A percentile compares a stretch with the other conserved stretches of the same genome.
Evolutionary conservation across 345 rosid genomes (phyloP).

Genomic region (Brassica carinata): DNA sequence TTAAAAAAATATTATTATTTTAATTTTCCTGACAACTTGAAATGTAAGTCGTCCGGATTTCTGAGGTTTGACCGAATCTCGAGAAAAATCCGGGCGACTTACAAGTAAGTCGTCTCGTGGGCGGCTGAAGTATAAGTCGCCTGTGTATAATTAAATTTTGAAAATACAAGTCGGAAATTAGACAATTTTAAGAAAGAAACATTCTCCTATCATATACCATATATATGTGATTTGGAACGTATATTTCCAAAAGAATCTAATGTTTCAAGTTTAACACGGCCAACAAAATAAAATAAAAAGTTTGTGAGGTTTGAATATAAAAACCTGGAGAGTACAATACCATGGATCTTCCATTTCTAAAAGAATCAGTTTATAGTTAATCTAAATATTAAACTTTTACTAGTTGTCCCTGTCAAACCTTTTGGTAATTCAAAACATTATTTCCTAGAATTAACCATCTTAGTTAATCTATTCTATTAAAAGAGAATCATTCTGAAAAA

Average conservation of each 20-base stretch:
- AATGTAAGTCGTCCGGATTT: too few species aligned
- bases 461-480: too few species aligned
- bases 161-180: background rate
- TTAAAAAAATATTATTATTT: too few species aligned
- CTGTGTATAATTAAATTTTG: background rate
- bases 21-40: too few species aligned
- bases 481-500: too few species aligned
- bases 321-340: constrained; percentile 19
- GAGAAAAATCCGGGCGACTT: too few species aligned
- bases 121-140: too few species aligned
- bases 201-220: background rate
- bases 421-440: constrained; percentile 13
- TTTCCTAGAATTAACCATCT: constrained; percentile 2
- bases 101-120: too few species aligned
- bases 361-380: constrained; percentile 13
- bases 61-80: too few species aligned
- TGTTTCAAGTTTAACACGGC: background rate
- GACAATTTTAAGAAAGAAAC: background rate
- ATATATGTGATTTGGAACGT: background rate
- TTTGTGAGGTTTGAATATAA: background rate
- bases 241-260: background rate
- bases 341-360: constrained; percentile 31
- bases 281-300: background rate
- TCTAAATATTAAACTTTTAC: background rate
- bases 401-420: constrained; percentile 7